A percentile compares a stretch with the other conserved stretches of the same genome.
Evolutionary conservation across 208 protist genomes (phyloP).

Genomic region (Leishmania mexicana): DNA sequence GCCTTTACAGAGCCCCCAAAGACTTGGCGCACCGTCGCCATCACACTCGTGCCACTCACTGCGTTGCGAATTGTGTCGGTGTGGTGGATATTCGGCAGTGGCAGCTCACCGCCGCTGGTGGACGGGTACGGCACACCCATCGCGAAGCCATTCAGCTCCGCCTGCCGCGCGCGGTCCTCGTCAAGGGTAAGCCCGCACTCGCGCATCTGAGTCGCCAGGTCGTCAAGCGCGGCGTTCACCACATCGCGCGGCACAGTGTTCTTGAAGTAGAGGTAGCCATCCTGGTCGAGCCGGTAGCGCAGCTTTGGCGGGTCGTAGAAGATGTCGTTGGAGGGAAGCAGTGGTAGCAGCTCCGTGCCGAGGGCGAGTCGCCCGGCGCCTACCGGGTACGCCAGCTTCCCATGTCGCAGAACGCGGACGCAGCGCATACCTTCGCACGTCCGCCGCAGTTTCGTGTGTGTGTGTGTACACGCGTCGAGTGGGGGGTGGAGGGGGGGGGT

Average conservation of each 20-base stretch:
- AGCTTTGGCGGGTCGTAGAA: slow-evolving; percentile 87
- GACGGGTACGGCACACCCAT: slow-evolving; percentile 74
- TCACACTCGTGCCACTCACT: slow-evolving; percentile 79
- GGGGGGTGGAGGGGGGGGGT: too few relatives aligned
- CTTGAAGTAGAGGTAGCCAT: slow-evolving; percentile 90
- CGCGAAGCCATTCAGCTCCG: slow-evolving; percentile 58
- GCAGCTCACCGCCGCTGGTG: slow-evolving; percentile 37
- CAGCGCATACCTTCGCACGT: slow-evolving; percentile 37
- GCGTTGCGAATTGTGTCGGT: slow-evolving; percentile 65
- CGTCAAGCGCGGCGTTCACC: slow-evolving; percentile 57
- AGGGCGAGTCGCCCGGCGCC: slow-evolving; percentile 58
- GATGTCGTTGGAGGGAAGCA: slow-evolving; percentile 85
- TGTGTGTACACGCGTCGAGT: too few relatives aligned
- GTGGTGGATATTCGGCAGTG: slow-evolving; percentile 58
- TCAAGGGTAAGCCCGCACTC: slow-evolving; percentile 60
- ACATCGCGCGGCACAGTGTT: slow-evolving; percentile 69
- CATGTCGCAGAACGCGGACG: slow-evolving; percentile 47
- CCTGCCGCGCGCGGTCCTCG: slow-evolving; percentile 46
- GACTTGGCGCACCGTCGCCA: slow-evolving; percentile 84
- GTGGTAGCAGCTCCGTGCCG: slow-evolving; percentile 61
- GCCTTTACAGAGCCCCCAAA: slow-evolving; percentile 77
- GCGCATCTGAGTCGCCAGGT: slow-evolving; percentile 70
- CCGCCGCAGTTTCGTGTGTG: background rate
- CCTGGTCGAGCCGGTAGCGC: slow-evolving; percentile 76
- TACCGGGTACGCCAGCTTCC: slow-evolving; percentile 64